Evolutionary conservation across 202 grass and related monocot species (phyloP).

Genomic region (Schoenoplectus tabernaemontani): DNA sequence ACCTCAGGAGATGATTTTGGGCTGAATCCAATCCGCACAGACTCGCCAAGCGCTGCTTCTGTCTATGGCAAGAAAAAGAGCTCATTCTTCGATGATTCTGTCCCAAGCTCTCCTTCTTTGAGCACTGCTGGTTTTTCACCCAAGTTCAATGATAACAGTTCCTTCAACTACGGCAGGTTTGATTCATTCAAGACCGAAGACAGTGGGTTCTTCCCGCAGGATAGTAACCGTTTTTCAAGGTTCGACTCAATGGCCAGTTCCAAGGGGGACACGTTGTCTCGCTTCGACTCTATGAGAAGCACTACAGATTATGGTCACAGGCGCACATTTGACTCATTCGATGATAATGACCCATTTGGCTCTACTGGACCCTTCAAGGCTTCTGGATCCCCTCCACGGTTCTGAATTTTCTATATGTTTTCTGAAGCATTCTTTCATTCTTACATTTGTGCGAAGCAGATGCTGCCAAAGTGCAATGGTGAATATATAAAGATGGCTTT

Average conservation of each 20-base stretch:
- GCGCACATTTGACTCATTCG: slow-evolving; percentile 80
- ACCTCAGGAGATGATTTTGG: slow-evolving; percentile 45
- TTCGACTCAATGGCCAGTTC: slow-evolving; percentile 71
- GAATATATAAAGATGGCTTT: not conserved
- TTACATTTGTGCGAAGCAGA: slow-evolving; percentile 1
- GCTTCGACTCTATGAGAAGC: slow-evolving; percentile 58
- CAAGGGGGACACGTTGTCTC: slow-evolving; percentile 38
- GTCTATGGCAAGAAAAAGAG: slow-evolving; percentile 65
- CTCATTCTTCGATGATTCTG: slow-evolving; percentile 94
- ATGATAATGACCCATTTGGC: slow-evolving; percentile 86
- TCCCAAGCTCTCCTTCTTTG: slow-evolving; percentile 86
- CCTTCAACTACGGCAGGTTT: slow-evolving; percentile 58
- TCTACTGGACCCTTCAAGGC: slow-evolving; percentile 89
- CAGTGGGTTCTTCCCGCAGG: slow-evolving; percentile 51
- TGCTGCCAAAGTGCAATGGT: not conserved
- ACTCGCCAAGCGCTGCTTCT: slow-evolving; percentile 42
- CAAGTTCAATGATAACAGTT: slow-evolving; percentile 62
- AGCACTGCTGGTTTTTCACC: slow-evolving; percentile 69
- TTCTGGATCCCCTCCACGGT: slow-evolving; percentile 59
- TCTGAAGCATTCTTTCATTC: slow-evolving; percentile 10
- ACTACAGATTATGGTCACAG: slow-evolving; percentile 44
- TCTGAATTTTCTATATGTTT: slow-evolving; percentile 30
- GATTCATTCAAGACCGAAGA: slow-evolving; percentile 91
- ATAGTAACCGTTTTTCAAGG: slow-evolving; percentile 50
- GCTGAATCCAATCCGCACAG: slow-evolving; percentile 37